Conservation (phyloP, 257 asterid genomes). For the Prunella vulgaris region DNA sequence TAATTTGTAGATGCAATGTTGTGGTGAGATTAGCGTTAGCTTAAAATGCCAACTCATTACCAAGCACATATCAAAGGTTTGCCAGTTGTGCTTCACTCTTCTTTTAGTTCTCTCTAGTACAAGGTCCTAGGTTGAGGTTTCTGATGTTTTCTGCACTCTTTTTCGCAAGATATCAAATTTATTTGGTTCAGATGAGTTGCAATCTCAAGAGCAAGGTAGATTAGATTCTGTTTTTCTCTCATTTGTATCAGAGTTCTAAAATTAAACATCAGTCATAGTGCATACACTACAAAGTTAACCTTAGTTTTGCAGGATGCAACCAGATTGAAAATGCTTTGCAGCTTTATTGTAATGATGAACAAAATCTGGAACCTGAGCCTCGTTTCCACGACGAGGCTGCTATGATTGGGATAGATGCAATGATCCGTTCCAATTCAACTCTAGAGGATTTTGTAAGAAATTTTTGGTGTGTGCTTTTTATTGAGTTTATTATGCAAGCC, state of each 20-base stretch:
- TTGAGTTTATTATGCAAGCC: not conserved
- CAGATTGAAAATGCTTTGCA: slow-evolving; percentile 24
- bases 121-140: not conserved
- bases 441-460: slow-evolving; percentile 92
- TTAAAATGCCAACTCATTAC: slow-evolving; percentile 61
- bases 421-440: slow-evolving; percentile 82
- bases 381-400: slow-evolving; percentile 35
- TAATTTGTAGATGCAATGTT: slow-evolving; percentile 46
- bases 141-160: slow-evolving; percentile 15
- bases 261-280: not conserved
- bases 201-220: slow-evolving; percentile 39
- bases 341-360: slow-evolving; percentile 27
- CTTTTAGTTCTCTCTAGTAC: not conserved
- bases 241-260: not conserved
- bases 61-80: slow-evolving; percentile 59
- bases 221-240: not conserved
- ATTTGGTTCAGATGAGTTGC: slow-evolving; percentile 32
- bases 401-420: slow-evolving; percentile 67
- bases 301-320: slow-evolving; percentile 42
- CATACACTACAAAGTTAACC: not conserved
- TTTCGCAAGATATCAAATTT: slow-evolving; percentile 41
- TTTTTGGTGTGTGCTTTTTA: slow-evolving; percentile 1
- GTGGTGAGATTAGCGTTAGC: slow-evolving; percentile 44
- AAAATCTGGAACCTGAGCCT: slow-evolving; percentile 20
- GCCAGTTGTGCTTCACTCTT: slow-evolving; percentile 10